Percentiles rank a stretch among this genome's conserved stretches.
These are phyloP conservation scores for Pisolithus microcarpus DNA, from an alignment of 768 basidiomycete species.

Conservation along the genomic window DNA sequence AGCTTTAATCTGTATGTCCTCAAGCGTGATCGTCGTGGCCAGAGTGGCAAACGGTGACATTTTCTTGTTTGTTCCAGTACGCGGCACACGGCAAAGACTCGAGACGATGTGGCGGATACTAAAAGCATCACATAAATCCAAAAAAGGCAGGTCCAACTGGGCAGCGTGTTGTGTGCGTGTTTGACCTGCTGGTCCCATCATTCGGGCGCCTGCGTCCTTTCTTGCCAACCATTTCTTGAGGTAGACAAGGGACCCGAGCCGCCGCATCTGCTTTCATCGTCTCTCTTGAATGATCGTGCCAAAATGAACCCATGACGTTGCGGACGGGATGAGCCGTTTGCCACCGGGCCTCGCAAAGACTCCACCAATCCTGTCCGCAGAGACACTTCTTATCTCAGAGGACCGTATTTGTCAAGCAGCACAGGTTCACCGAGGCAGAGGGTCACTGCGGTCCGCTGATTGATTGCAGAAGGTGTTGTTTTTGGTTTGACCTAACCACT, in stretches of 20 bases:
- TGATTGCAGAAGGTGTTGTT: conserved; percentile 12
- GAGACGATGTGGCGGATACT: conserved; percentile 7
- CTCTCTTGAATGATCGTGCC: neutral
- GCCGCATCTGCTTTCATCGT: neutral
- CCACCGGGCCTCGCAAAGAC: neutral
- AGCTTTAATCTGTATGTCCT: conserved; percentile 34
- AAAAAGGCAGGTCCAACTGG: conserved; percentile 14
- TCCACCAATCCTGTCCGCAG: neutral
- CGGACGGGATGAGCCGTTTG: neutral
- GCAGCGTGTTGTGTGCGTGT: conserved; percentile 15
- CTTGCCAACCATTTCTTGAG: neutral
- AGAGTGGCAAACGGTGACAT: conserved; percentile 24
- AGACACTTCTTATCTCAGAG: conserved; percentile 4
- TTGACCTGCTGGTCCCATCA: neutral
- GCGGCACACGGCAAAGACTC: conserved; percentile 7
- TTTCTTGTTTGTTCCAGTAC: conserved; percentile 5
- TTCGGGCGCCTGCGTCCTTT: neutral
- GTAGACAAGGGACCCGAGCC: neutral
- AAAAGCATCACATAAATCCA: neutral
- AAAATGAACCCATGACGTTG: neutral
- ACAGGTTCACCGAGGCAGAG: conserved; percentile 27
- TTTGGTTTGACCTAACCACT: neutral
- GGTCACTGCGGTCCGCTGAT: conserved; percentile 12
- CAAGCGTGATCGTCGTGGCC: conserved; percentile 22
- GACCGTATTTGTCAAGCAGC: conserved; percentile 16